Conservation (phyloP, 2,329 filamentous ascomycete genomes). For the Phyllachora maydis region DNA sequence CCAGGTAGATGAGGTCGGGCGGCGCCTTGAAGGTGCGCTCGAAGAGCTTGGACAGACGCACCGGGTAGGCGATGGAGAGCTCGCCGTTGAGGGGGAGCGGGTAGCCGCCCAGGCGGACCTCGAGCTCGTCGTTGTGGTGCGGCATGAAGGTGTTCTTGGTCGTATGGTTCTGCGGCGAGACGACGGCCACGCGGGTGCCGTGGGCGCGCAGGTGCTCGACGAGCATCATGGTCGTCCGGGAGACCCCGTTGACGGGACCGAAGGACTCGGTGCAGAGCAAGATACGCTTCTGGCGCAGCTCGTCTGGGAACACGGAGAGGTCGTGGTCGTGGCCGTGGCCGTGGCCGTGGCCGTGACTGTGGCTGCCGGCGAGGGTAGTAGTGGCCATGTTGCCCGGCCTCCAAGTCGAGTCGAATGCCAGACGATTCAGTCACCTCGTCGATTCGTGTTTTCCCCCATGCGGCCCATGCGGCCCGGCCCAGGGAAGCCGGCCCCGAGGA, state of each 20-base stretch:
- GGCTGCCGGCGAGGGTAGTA: too few species aligned
- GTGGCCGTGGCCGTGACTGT: too few species aligned
- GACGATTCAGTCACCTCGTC: too few species aligned
- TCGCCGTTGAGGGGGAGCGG: constrained; percentile 53
- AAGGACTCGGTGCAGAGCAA: constrained; percentile 52
- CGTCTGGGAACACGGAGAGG: constrained; percentile 20
- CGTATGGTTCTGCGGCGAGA: constrained; percentile 38
- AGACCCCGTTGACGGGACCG: constrained; percentile 55
- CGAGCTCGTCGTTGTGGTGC: constrained; percentile 12
- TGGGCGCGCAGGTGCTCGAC: constrained; percentile 45
- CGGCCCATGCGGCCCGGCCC: too few species aligned
- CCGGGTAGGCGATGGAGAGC: constrained; percentile 48
- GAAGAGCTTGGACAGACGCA: constrained; percentile 41
- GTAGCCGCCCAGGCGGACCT: constrained; percentile 41
- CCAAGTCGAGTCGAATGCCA: too few species aligned
- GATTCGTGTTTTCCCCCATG: too few species aligned
- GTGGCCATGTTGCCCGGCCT: too few species aligned
- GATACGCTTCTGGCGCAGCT: constrained; percentile 38
- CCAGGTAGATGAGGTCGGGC: constrained; percentile 49
- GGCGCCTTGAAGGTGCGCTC: constrained; percentile 32
- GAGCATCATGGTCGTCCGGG: constrained; percentile 47
- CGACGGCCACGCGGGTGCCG: constrained; percentile 43
- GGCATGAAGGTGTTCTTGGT: constrained; percentile 29
- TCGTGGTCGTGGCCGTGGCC: too few species aligned
- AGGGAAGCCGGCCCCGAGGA: too few species aligned